phyloP scores from a whole-genome alignment of 1,284 basidiomycete species.

The Afroboletus lepidellus region DNA sequence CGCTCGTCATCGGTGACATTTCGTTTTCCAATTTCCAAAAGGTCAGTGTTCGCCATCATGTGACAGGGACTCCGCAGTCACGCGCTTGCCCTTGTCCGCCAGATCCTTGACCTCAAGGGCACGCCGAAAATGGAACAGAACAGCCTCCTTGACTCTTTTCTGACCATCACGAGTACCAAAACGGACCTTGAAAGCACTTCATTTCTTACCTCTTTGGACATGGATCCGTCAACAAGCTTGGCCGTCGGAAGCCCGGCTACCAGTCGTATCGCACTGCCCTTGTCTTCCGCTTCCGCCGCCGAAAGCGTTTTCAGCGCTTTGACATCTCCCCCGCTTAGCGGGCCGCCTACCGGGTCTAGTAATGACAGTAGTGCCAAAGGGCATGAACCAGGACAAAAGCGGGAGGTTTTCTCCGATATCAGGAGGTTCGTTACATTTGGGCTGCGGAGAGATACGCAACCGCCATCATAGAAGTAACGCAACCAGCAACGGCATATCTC shows the following conservation, averaged over 20 bases:
- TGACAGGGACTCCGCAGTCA: conserved; percentile 12
- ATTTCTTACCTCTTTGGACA: conserved; percentile 89
- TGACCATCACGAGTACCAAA: conserved; percentile 87
- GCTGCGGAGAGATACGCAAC: conserved; percentile 62
- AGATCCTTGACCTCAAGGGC: conserved; percentile 95
- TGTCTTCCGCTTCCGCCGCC: conserved; percentile 32
- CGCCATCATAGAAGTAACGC: conserved; percentile 34
- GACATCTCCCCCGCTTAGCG: conserved; percentile 56
- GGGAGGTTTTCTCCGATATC: conserved; percentile 84
- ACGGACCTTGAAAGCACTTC: conserved; percentile 83
- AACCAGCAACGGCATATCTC: not conserved
- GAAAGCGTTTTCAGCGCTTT: conserved; percentile 60
- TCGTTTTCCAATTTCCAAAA: conserved; percentile 98
- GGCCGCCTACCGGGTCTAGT: conserved; percentile 52
- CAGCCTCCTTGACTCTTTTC: conserved; percentile 85
- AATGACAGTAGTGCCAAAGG: conserved; percentile 39
- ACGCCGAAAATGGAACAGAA: conserved; percentile 86
- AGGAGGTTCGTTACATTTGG: conserved; percentile 84
- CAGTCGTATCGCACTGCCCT: conserved; percentile 54
- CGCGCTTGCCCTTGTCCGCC: not conserved
- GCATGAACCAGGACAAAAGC: conserved; percentile 49
- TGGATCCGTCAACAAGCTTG: conserved; percentile 70
- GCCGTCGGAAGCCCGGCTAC: conserved; percentile 58
- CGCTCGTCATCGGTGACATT: conserved; percentile 86
- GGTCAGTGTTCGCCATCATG: conserved; percentile 41